These are phyloP conservation scores for Ascobolus immersus DNA, from an alignment of 495 filamentous ascomycete species.

Conservation along the genomic window DNA sequence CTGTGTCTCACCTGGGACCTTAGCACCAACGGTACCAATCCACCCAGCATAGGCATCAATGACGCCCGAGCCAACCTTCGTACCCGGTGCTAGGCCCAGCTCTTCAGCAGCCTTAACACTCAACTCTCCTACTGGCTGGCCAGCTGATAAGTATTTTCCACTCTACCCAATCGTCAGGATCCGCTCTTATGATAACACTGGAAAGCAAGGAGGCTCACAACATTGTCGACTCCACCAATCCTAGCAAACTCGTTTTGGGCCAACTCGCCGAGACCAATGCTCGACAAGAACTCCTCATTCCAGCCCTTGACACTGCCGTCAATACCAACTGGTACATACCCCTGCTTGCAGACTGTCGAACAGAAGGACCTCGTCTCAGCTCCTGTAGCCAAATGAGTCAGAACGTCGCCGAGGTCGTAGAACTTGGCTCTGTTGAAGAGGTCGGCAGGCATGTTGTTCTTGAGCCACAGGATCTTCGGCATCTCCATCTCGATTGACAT, in stretches of 20 bases:
- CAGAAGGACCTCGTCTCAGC: conserved; percentile 79
- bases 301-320: conserved; percentile 95
- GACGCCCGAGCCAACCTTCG: conserved; percentile 81
- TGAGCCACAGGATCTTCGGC: conserved; percentile 89
- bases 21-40: conserved; percentile 95
- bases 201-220: conserved; percentile 36
- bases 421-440: conserved; percentile 83
- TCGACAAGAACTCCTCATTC: conserved; percentile 75
- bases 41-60: conserved; percentile 97
- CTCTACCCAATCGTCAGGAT: conserved; percentile 32
- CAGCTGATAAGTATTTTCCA: conserved; percentile 67
- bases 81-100: conserved; percentile 63
- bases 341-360: conserved; percentile 86
- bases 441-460: conserved; percentile 88
- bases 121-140: conserved; percentile 63
- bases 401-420: conserved; percentile 77
- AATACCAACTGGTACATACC: conserved; percentile 78
- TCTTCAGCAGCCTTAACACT: conserved; percentile 61
- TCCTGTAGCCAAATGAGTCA: conserved; percentile 89
- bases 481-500: conserved; percentile 99
- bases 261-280: conserved; percentile 63
- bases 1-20: conserved; percentile 41
- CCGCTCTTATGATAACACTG: neutral
- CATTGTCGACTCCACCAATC: conserved; percentile 77
- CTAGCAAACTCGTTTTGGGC: conserved; percentile 64